Evolutionary conservation across 2,329 filamentous ascomycete genomes (phyloP).

Genomic region (Colletotrichum plurivorum): DNA sequence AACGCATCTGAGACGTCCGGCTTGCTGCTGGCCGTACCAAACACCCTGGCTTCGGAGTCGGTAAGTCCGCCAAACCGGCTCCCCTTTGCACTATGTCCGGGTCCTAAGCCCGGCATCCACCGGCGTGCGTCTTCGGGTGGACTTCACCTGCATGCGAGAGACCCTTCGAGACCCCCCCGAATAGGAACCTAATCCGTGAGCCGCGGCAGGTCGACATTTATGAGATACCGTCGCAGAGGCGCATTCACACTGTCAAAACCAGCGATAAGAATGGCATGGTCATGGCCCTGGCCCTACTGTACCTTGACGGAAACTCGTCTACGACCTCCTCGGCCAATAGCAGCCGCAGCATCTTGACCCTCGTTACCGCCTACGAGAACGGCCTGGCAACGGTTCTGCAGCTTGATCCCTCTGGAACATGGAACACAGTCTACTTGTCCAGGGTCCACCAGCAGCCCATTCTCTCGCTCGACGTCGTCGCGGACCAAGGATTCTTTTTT

Average conservation of each 20-base stretch:
- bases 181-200: constrained; percentile 27
- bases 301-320: constrained; percentile 53
- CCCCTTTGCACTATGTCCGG: constrained; percentile 22
- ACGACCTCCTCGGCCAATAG: constrained; percentile 16
- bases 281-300: constrained; percentile 82
- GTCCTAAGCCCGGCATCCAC: constrained; percentile 20
- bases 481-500: constrained; percentile 72
- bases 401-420: constrained; percentile 58
- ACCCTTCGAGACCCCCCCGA: background rate
- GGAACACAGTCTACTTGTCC: constrained; percentile 72
- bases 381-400: constrained; percentile 79
- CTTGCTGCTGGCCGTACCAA: constrained; percentile 84
- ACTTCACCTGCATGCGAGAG: constrained; percentile 7
- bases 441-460: constrained; percentile 85
- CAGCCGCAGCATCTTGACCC: constrained; percentile 59
- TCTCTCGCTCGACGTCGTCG: constrained; percentile 77
- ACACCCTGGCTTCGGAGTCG: constrained; percentile 79
- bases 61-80: constrained; percentile 56
- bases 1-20: constrained; percentile 5
- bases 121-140: background rate
- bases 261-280: constrained; percentile 80
- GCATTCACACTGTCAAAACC: constrained; percentile 72
- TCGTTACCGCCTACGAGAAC: constrained; percentile 88
- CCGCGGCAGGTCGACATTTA: constrained; percentile 80
- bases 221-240: constrained; percentile 80